Conservation (phyloP, 257 asterid species). For the Solanum dulcamara region DNA sequence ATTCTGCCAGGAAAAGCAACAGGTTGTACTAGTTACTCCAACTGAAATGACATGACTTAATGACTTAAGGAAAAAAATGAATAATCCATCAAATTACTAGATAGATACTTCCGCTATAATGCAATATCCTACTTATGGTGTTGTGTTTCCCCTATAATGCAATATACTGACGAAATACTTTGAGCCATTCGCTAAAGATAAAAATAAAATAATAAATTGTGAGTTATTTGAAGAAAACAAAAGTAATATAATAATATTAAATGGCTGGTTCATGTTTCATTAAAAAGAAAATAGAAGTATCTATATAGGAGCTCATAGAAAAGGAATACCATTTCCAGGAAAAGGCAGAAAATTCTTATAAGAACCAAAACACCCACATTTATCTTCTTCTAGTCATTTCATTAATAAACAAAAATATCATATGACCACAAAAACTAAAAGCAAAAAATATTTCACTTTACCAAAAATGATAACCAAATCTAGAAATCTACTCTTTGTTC, state of each 20-base stretch:
- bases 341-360: no score
- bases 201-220: no score
- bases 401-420: neutral
- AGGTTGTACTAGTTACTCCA: neutral
- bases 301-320: neutral
- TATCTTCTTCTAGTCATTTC: neutral
- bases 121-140: neutral
- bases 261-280: no score
- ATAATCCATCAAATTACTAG: neutral
- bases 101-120: neutral
- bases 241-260: no score
- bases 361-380: neutral
- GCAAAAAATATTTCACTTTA: neutral
- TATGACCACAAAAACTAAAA: neutral
- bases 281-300: neutral
- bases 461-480: neutral
- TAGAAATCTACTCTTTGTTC: no score
- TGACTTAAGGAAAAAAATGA: neutral
- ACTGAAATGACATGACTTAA: neutral
- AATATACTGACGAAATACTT: neutral
- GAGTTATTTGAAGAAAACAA: no score
- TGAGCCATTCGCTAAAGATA: neutral
- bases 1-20: conserved; percentile 38
- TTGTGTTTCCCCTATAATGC: neutral
- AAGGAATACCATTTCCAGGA: neutral